Evolutionary conservation across 177 flowering plant genomes (phyloP).

Genomic region (Vitis hybrid): DNA sequence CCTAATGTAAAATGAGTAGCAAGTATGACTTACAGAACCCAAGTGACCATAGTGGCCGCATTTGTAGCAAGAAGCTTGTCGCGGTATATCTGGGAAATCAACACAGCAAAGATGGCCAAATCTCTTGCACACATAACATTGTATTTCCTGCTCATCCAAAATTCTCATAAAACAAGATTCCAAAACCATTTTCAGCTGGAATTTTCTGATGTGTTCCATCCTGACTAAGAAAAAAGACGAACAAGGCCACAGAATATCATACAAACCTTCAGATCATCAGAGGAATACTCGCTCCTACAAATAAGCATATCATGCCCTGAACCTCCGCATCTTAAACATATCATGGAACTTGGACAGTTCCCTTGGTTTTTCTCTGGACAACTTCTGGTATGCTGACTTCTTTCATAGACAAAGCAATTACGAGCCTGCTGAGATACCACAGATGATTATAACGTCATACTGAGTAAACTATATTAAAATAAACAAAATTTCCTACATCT

Average conservation of each 20-base stretch:
- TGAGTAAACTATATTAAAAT: not conserved
- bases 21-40: slow-evolving; percentile 21
- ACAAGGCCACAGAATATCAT: not conserved
- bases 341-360: not conserved
- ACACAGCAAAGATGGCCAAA: slow-evolving; percentile 31
- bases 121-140: slow-evolving; percentile 25
- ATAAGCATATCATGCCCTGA: slow-evolving; percentile 59
- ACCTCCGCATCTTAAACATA: slow-evolving; percentile 45
- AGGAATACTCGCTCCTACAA: slow-evolving; percentile 41
- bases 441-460: not conserved
- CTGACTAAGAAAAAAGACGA: not conserved
- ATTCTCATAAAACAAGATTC: not conserved
- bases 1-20: not conserved
- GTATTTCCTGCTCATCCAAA: slow-evolving; percentile 17
- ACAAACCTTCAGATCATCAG: slow-evolving; percentile 42
- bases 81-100: slow-evolving; percentile 5
- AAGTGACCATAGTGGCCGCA: slow-evolving; percentile 26
- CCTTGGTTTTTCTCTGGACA: slow-evolving; percentile 18
- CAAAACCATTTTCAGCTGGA: not conserved
- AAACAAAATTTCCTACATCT: not conserved
- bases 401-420: slow-evolving; percentile 17
- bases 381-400: slow-evolving; percentile 17
- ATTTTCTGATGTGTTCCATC: too few relatives aligned
- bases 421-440: slow-evolving; percentile 15
- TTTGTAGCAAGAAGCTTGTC: slow-evolving; percentile 23